Evolutionary conservation across 139 green algal genomes (phyloP), one percentile per base, ranked within the genome.

Genomic region (Tetradesmus lagerheimii): DNA sequence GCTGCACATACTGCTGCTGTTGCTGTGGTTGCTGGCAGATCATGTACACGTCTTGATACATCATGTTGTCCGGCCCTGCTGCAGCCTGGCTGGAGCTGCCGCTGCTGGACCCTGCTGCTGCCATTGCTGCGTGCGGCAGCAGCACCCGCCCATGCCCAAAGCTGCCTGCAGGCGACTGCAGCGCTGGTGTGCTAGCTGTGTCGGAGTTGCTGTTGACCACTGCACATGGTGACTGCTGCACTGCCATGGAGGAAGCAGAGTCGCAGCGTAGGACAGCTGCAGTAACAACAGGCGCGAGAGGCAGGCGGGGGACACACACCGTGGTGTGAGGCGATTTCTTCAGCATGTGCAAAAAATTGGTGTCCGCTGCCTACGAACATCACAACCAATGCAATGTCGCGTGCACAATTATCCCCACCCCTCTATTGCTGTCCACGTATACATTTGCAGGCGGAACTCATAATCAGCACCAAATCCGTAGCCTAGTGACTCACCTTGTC

Each of bases 211-310:
- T 64, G 57, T 27, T 47, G 86, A 43, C 41, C 35, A 41, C 71
- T 77, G 71, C 67, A n/a, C 35, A n/a, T 81, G 75, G 75, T 1
- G 31, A 31, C 35, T 62, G 39, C 18, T 89, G 85, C 35, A 66
- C 85, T 80, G 64, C 34, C 76, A 90, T 89, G 50, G 79, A 91
- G 4, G 85, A 89, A 1, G 88, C 85, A n/a, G 88, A 93, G 80
- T 91, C 91, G 27, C 88, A 92, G 67, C 91, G 86, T 6, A 71
- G 88, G 9, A 91, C 84, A 37, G 66, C 91, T 89, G 74, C 64
- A 50, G 16, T 18, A 35, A 34, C 2, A 35, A n/a, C 50, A 18
- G 47, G 35, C 37, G 29, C 38, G 64, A 14, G n/a, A 16, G 37
- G 34, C 39, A 31, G 38, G 27, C n/a, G 45, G 5, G n/a, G 4